A percentile compares a stretch with the other conserved stretches of the same genome.
phyloP scores from a whole-genome alignment of 108 stramenopile species.

The Phaeodactylum tricornutum region DNA sequence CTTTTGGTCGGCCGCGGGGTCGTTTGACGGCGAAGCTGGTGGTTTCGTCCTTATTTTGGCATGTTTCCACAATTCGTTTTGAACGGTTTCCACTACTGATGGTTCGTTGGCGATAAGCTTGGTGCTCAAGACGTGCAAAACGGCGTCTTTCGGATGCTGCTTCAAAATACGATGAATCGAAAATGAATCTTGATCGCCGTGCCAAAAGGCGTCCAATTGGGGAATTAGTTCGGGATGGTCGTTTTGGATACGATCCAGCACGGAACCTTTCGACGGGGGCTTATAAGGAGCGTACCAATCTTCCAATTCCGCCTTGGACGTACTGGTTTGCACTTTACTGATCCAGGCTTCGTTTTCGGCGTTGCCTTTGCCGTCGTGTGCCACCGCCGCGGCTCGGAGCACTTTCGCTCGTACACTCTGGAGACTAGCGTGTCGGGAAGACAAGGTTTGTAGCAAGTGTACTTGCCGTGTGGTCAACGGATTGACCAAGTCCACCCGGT shows the following conservation, averaged over 20 bases:
- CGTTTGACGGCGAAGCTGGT: slow-evolving; percentile 3
- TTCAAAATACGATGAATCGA: no score
- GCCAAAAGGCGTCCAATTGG: slow-evolving; percentile 34
- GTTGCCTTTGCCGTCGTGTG: background rate
- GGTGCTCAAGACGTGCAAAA: slow-evolving; percentile 26
- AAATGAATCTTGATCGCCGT: background rate
- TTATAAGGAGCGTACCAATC: slow-evolving; percentile 54
- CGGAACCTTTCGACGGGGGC: slow-evolving; percentile 43
- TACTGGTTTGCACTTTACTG: slow-evolving; percentile 23
- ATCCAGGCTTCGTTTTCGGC: background rate
- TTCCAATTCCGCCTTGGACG: slow-evolving; percentile 39
- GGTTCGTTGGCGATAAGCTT: slow-evolving; percentile 47
- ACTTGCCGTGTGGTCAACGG: slow-evolving; percentile 46
- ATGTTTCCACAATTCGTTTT: slow-evolving; percentile 16
- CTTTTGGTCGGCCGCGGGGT: slow-evolving; percentile 14
- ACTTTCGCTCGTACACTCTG: slow-evolving; percentile 28
- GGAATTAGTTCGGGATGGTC: slow-evolving; percentile 37
- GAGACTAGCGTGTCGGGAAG: slow-evolving; percentile 21
- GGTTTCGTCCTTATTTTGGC: slow-evolving; percentile 25
- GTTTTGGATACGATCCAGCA: slow-evolving; percentile 33
- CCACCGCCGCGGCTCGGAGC: slow-evolving; percentile 5
- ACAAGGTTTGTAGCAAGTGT: slow-evolving; percentile 26
- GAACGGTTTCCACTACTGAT: slow-evolving; percentile 18
- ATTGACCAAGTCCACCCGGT: slow-evolving; percentile 40
- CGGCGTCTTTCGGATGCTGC: slow-evolving; percentile 23